Evolutionary conservation across 2,329 filamentous ascomycete species (phyloP).

Genomic region (Aspergillus transmontanensis): DNA sequence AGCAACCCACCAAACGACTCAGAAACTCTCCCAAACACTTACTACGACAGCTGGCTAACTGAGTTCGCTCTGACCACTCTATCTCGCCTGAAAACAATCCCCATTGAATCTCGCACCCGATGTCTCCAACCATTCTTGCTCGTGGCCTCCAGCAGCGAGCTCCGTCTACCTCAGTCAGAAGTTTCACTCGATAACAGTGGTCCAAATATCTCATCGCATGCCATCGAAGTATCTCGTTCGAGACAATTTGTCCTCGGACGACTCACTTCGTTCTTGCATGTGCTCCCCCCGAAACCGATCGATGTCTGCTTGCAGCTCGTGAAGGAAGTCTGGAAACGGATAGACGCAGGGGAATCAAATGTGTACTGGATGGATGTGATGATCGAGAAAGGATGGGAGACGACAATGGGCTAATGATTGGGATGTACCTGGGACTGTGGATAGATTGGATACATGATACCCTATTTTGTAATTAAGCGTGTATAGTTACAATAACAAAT

Average conservation of each 20-base stretch:
- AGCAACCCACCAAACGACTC: constrained; percentile 16
- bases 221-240: constrained; percentile 51
- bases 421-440: background rate
- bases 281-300: constrained; percentile 56
- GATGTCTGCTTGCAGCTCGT: constrained; percentile 54
- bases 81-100: constrained; percentile 52
- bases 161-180: constrained; percentile 45
- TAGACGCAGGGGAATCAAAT: constrained; percentile 50
- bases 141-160: constrained; percentile 54
- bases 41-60: constrained; percentile 48
- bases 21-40: constrained; percentile 27
- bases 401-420: constrained; percentile 50
- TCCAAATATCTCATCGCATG: constrained; percentile 36
- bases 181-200: constrained; percentile 12
- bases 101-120: constrained; percentile 55
- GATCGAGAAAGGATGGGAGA: constrained; percentile 60
- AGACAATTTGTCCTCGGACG: constrained; percentile 54
- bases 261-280: constrained; percentile 49
- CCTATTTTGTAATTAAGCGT: background rate
- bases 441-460: background rate
- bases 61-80: constrained; percentile 56
- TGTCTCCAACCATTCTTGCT: constrained; percentile 58
- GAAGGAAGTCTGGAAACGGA: constrained; percentile 55
- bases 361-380: constrained; percentile 61
- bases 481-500: background rate